Conservation (phyloP, 139 green algal genomes). For the Pycnococcus provasolii region DNA sequence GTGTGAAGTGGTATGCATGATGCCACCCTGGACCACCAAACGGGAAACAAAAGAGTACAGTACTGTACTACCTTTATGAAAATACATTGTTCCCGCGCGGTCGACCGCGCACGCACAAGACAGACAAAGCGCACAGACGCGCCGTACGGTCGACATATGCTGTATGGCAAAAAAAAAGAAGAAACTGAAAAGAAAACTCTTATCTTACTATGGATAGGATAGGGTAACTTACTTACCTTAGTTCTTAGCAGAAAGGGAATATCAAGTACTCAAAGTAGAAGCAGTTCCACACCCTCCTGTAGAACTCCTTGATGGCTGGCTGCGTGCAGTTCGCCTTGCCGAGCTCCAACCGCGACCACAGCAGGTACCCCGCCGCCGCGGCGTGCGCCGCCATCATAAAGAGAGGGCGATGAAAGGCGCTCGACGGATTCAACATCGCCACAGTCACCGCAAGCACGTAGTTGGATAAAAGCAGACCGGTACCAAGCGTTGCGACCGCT, state of each 20-base stretch:
- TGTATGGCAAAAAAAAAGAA: no score
- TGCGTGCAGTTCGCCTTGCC: slow-evolving; percentile 49
- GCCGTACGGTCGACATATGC: no score
- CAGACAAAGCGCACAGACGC: no score
- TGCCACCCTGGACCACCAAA: no score
- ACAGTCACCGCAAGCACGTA: slow-evolving; percentile 67
- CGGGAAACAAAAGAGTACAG: no score
- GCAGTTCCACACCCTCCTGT: slow-evolving; percentile 86
- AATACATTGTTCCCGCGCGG: no score
- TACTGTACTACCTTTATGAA: no score
- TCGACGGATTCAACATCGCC: slow-evolving; percentile 42
- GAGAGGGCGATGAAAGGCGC: slow-evolving; percentile 50
- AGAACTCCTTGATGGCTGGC: slow-evolving; percentile 61
- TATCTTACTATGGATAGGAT: no score
- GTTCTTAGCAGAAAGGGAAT: slow-evolving; percentile 64
- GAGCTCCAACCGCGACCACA: slow-evolving; percentile 44
- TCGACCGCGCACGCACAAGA: no score
- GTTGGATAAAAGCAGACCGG: slow-evolving; percentile 73
- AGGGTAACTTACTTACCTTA: not conserved
- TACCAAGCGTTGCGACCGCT: slow-evolving; percentile 43
- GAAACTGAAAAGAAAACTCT: no score
- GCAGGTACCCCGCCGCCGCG: slow-evolving; percentile 45
- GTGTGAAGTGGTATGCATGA: no score
- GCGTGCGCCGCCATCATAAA: slow-evolving; percentile 75
- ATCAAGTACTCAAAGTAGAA: slow-evolving; percentile 93